Evolutionary conservation across 1,139 yeast species (phyloP).

Genomic region (Lipomyces yarrowii): DNA sequence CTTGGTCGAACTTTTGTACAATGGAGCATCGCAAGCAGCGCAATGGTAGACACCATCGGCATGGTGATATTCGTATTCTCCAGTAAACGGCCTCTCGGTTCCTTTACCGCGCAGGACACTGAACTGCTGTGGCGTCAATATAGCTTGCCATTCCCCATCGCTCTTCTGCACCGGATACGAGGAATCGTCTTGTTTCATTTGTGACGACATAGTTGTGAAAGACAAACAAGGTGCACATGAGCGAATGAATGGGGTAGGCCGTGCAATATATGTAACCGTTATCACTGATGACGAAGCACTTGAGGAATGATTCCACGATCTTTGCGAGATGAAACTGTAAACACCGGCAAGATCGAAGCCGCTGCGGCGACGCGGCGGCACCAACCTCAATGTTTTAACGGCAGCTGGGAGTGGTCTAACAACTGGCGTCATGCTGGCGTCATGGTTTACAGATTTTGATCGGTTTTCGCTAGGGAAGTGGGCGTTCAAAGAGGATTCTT

Average conservation of each 20-base stretch:
- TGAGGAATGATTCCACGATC: not conserved
- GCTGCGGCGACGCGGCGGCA: not conserved
- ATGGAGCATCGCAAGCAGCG: constrained; percentile 80
- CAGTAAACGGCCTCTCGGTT: constrained; percentile 83
- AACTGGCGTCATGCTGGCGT: not conserved
- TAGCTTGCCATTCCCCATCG: constrained; percentile 76
- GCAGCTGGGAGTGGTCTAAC: not conserved
- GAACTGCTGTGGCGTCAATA: constrained; percentile 75
- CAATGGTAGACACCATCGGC: constrained; percentile 70
- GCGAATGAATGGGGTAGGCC: not conserved
- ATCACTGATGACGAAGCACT: not conserved
- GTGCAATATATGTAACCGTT: not conserved
- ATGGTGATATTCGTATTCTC: constrained; percentile 60
- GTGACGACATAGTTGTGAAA: not conserved
- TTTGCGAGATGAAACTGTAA: not conserved
- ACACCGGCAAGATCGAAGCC: not conserved
- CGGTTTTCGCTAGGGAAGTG: not conserved
- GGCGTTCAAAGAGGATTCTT: not conserved
- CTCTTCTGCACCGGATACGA: constrained; percentile 19
- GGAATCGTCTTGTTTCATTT: constrained; percentile 4
- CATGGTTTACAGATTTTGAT: not conserved
- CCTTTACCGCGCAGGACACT: constrained; percentile 75
- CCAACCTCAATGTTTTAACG: not conserved
- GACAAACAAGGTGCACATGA: not conserved
- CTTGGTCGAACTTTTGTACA: constrained; percentile 77